A percentile compares a stretch with the other conserved stretches of the same genome.
Conservation (phyloP, 148 eudicot species). For the Arbutus unedo region DNA sequence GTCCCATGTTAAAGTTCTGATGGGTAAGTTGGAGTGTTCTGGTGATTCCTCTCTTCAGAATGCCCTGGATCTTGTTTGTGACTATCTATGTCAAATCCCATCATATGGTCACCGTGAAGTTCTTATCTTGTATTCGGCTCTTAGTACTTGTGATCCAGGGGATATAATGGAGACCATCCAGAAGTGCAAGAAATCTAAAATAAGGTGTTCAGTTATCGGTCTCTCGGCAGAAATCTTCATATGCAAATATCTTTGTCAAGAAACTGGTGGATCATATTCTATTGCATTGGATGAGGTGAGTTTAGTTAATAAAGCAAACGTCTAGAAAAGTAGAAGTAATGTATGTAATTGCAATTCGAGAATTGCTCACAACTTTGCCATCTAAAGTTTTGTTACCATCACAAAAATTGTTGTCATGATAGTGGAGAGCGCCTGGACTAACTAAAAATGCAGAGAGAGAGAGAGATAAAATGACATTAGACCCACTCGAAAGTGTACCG, state of each 20-base stretch:
- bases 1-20: conserved; percentile 83
- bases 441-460: background rate
- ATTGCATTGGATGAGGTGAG: conserved; percentile 95
- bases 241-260: conserved; percentile 84
- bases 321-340: background rate
- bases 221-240: conserved; percentile 90
- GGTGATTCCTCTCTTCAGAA: conserved; percentile 95
- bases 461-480: background rate
- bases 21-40: conserved; percentile 84
- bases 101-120: conserved; percentile 97
- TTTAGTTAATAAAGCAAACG: conserved; percentile 15
- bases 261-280: conserved; percentile 84
- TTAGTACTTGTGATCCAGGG: conserved; percentile 95
- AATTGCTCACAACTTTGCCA: background rate
- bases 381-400: background rate
- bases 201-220: conserved; percentile 86
- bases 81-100: conserved; percentile 65
- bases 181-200: conserved; percentile 89
- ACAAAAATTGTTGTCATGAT: background rate
- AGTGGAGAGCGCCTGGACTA: background rate
- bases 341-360: background rate
- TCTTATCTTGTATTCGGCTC: conserved; percentile 76
- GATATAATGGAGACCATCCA: conserved; percentile 83
- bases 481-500: no score
- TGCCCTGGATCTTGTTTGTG: conserved; percentile 82